A percentile compares a stretch with the other conserved stretches of the same genome.
Conservation (phyloP, 1,284 basidiomycete genomes). For the Leccinum fuscescens region DNA sequence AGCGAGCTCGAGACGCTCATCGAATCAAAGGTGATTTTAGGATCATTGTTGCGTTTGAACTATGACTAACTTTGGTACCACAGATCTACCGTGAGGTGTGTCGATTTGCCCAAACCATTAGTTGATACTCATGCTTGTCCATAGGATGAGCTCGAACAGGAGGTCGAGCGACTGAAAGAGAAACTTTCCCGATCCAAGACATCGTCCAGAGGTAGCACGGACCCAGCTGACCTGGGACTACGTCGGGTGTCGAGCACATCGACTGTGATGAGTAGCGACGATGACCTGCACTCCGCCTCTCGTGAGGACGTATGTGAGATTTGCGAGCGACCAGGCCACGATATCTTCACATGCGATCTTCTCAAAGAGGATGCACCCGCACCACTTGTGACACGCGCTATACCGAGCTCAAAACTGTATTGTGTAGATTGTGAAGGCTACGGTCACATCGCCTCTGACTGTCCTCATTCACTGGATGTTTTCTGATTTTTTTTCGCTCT, state of each 20-base stretch:
- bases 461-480: conserved; percentile 78
- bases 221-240: conserved; percentile 36
- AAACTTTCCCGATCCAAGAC: conserved; percentile 60
- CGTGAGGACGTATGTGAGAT: conserved; percentile 69
- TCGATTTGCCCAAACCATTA: background rate
- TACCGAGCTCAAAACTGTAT: conserved; percentile 40
- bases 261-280: conserved; percentile 21
- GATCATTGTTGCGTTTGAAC: background rate
- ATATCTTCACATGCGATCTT: conserved; percentile 77
- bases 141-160: conserved; percentile 86
- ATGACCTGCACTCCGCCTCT: conserved; percentile 17
- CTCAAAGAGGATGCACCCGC: conserved; percentile 41
- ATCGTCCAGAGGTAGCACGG: conserved; percentile 49
- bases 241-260: conserved; percentile 27
- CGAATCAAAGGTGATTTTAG: conserved; percentile 71
- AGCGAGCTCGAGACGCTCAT: conserved; percentile 85
- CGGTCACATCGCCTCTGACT: conserved; percentile 68
- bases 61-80: conserved; percentile 13
- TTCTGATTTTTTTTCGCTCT: conserved; percentile 45
- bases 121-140: conserved; percentile 6
- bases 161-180: conserved; percentile 74
- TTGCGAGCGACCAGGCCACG: conserved; percentile 79
- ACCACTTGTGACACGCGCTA: conserved; percentile 7
- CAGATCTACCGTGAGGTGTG: conserved; percentile 84
- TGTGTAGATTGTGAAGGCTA: conserved; percentile 78